Conservation (phyloP, 1,284 basidiomycete species). For the Malassezia slooffiae region DNA sequence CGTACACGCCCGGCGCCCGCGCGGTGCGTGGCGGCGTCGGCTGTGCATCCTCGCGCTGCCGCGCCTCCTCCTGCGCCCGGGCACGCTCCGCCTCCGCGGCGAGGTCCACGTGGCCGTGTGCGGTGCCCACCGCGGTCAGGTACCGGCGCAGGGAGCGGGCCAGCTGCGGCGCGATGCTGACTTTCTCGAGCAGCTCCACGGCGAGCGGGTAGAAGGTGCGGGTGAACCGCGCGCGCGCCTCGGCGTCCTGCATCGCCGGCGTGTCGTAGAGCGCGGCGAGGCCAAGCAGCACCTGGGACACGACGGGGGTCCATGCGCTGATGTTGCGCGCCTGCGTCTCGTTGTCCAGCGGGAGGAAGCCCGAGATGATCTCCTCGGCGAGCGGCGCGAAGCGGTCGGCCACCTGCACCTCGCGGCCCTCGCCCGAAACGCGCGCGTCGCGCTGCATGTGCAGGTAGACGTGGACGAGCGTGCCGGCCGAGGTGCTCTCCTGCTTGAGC, state of each 20-base stretch:
- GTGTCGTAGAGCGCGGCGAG: conserved; percentile 49
- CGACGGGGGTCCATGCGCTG: conserved; percentile 91
- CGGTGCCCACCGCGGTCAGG: conserved; percentile 8
- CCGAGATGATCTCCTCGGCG: conserved; percentile 76
- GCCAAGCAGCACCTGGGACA: conserved; percentile 81
- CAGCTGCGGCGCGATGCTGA: conserved; percentile 7
- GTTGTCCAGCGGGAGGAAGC: conserved; percentile 76
- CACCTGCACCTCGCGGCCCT: conserved; percentile 68
- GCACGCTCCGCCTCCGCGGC: conserved; percentile 6
- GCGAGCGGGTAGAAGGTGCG: conserved; percentile 36
- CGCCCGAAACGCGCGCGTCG: conserved; percentile 74
- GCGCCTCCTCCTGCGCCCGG: conserved; percentile 9
- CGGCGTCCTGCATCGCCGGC: not conserved
- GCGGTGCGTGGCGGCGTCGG: too few relatives aligned
- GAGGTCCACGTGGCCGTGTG: conserved; percentile 6
- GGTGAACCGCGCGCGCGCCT: conserved; percentile 25
- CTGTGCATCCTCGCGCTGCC: not conserved
- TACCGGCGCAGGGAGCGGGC: conserved; percentile 11
- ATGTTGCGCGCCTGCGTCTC: conserved; percentile 95
- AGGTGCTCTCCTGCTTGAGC: conserved; percentile 93
- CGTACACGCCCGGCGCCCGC: too few relatives aligned
- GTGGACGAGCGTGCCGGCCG: conserved; percentile 86
- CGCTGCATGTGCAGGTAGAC: conserved; percentile 86
- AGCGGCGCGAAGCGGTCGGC: conserved; percentile 83
- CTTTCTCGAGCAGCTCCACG: conserved; percentile 36